Evolutionary conservation across 139 green algal species (phyloP), one percentile per base, ranked within the genome.

Genomic region (Asterochloris sp.): DNA sequence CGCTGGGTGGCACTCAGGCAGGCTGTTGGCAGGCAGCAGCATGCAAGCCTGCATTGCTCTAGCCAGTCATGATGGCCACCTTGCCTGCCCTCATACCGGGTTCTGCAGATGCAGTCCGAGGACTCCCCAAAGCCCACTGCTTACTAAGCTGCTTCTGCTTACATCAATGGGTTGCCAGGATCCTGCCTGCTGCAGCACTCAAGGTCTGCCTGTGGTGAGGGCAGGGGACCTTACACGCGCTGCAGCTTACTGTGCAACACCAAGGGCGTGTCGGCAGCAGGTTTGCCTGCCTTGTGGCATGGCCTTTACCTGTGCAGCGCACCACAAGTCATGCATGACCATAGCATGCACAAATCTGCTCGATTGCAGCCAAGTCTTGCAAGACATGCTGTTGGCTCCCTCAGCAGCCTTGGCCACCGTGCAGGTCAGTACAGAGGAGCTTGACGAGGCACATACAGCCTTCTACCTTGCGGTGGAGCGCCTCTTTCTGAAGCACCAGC

Each of bases 391-490:
- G 38, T 54, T 54, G n/a, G 6, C 38, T 54, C 38, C 38, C 38
- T 54, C 38, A 78, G n/a, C 54, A 29, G 16, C 24, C 28, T 73
- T 76, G 21, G 47, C 19, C 8, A 21, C 38, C 19, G 19, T 80
- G 71, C 68, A 83, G 83, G 81, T 84, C 21, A 67, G 82, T 8
- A 74, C 91, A 60, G 82, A 27, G 14, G 74, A 84, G n/a, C 86
- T 96, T n/a, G 85, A 91, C 12, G 79, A 38, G 0, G 69, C 92
- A 73, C 93, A 95, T 63, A 68, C 69, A 0, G 29, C 26, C 9
- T 96, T 93, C 82, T 96, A 95, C 78, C 64, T 17, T 0, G 73
- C 83, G 0, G 74, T 94, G 28, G 83, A 78, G 29, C 68, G 81
- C 8, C 80, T 96, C 60, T 95, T 84, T 73, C 29, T 76, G 21